phyloP scores from a whole-genome alignment of 352 stramenopile species.

The Hyaloperonospora brassicae region DNA sequence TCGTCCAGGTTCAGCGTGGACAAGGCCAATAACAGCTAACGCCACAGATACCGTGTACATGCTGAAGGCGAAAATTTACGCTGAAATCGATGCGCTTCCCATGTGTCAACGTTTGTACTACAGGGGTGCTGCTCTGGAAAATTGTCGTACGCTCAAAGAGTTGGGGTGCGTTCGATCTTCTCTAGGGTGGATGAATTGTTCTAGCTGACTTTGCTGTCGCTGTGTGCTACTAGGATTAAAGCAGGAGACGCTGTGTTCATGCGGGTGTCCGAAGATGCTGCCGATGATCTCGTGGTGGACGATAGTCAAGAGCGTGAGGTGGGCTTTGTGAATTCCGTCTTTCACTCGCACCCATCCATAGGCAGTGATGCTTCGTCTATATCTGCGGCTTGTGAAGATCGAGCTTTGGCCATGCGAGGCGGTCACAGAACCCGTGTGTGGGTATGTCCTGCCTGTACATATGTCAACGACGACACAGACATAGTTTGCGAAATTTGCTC shows the following conservation, averaged over 20 bases:
- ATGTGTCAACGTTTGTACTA: constrained; percentile 70
- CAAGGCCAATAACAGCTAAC: constrained; percentile 45
- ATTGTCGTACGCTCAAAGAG: constrained; percentile 50
- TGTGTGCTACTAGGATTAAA: constrained; percentile 43
- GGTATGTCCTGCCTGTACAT: constrained; percentile 68
- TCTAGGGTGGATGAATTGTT: neutral
- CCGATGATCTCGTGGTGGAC: constrained; percentile 47
- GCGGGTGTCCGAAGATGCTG: constrained; percentile 48
- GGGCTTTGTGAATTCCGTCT: constrained; percentile 67
- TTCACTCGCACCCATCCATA: constrained; percentile 28
- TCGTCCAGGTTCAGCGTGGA: constrained; percentile 38
- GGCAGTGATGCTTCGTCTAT: neutral
- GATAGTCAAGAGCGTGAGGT: constrained; percentile 59
- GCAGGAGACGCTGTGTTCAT: constrained; percentile 68
- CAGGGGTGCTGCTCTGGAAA: constrained; percentile 44
- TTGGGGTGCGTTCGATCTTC: constrained; percentile 36
- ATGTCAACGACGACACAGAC: constrained; percentile 60
- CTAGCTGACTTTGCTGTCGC: constrained; percentile 4
- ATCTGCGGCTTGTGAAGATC: constrained; percentile 16
- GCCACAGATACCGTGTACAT: constrained; percentile 65
- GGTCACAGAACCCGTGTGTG: constrained; percentile 39
- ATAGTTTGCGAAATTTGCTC: constrained; percentile 63
- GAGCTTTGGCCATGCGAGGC: constrained; percentile 10
- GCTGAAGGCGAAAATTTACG: constrained; percentile 71
- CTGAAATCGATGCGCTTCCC: constrained; percentile 56